These are phyloP conservation scores for Tranzscheliella williamsii DNA, from an alignment of 1,284 basidiomycete species.

Conservation along the genomic window DNA sequence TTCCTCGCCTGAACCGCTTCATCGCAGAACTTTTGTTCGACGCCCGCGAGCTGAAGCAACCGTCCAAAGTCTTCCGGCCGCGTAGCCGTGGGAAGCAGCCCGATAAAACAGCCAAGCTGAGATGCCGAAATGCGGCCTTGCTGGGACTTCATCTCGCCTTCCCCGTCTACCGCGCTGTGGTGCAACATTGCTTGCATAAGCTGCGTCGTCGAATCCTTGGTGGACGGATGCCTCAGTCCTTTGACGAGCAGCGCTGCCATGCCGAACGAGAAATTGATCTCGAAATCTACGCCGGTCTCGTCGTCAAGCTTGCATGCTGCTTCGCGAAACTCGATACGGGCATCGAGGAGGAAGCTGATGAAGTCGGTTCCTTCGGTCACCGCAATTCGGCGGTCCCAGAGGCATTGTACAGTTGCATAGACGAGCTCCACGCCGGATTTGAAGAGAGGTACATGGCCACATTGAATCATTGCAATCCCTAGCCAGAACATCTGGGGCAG, in stretches of 20 bases:
- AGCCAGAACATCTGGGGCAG: conserved; percentile 58
- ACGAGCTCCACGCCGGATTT: conserved; percentile 51
- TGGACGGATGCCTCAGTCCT: conserved; percentile 50
- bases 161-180: conserved; percentile 33
- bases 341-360: conserved; percentile 44
- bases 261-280: conserved; percentile 55
- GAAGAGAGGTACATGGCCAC: conserved; percentile 53
- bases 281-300: conserved; percentile 56
- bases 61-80: conserved; percentile 49
- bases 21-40: conserved; percentile 18
- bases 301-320: conserved; percentile 51
- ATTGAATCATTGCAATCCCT: conserved; percentile 52
- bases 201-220: conserved; percentile 45
- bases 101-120: conserved; percentile 54
- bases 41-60: conserved; percentile 43
- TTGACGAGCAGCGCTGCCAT: conserved; percentile 55
- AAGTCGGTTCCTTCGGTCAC: conserved; percentile 38
- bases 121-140: conserved; percentile 36
- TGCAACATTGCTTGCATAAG: conserved; percentile 47
- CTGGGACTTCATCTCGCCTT: conserved; percentile 23
- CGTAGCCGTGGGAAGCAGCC: conserved; percentile 46
- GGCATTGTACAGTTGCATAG: conserved; percentile 40
- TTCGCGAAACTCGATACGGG: conserved; percentile 51
- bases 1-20: conserved; percentile 35
- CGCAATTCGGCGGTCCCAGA: conserved; percentile 43